Base-by-base conservation (phyloP, 2,329 filamentous ascomycete species). In the Aspergillus pseudoviridinutans region DNA sequence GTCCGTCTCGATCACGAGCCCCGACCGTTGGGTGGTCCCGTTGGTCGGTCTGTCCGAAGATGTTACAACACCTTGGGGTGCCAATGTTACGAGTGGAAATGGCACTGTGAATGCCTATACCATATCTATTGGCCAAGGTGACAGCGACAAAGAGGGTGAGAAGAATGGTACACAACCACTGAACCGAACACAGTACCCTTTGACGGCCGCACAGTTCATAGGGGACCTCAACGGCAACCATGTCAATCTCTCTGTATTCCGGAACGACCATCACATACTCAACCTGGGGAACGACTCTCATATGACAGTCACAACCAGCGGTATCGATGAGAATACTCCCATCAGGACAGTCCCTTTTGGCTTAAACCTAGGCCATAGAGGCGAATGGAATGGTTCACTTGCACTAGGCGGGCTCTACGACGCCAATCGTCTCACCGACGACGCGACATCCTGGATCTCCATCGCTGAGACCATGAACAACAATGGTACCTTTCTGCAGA, bases 381-480 rank as follows among this genome's bases (percentile, higher is more conserved):
- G 22, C 29, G 24, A 53, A 20, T 56, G 54, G 54, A 38, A 51
- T n/a, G 54, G 54, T 17, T 51, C 54, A 12, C 22, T 56, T 10
- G 29, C 51, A 3, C 12, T 56, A 3, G 54, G 54, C 12, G 54
- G 54, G 3, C 24, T 52, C 41, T 56, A 56, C 50, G 54, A 56
- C 54, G 28, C 54, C 20, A 56, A 53, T 27, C 50, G 54, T 14
- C 51, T 56, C 50, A 49, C 29, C 42, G 42, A 56, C 42, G 54
- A 56, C 49, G 22, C 54, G 4, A 50, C 51, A 28, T 47, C 22
- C 5, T 56, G 54, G 54, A 50, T 52, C 41, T 52, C 54, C 10
- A 41, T 46, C 22, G n/a, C 54, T 10, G 54, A 52, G n/a, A 56
- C 54, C 50, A 49, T 29, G 28, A 44, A 50, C 14, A 46, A 27